These are phyloP conservation scores for Cladosporium sp. DNA, from an alignment of 2,329 filamentous ascomycete species.

Conservation along the genomic window DNA sequence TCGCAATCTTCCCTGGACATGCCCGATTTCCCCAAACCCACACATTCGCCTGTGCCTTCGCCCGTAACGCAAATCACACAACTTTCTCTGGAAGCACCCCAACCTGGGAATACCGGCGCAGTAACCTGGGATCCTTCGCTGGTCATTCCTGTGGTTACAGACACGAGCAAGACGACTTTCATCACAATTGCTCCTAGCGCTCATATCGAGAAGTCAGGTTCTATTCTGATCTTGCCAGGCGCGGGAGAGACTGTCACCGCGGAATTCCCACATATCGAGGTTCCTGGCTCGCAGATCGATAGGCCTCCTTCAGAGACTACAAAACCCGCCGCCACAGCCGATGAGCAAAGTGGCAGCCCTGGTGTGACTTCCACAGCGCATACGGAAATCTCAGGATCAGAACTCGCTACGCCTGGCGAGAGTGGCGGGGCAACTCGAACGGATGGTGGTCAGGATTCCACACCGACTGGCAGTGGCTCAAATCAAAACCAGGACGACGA, in stretches of 20 bases:
- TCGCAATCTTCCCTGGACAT: not conserved
- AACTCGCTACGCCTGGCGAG: not conserved
- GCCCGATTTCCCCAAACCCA: not conserved
- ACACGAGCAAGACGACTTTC: not conserved
- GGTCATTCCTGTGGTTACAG: not conserved
- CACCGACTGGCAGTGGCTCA: not conserved
- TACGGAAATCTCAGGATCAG: not conserved
- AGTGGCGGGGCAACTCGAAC: not conserved
- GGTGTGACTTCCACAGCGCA: not conserved
- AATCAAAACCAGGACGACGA: not conserved
- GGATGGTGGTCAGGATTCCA: not conserved
- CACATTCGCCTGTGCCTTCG: not conserved
- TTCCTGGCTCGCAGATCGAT: not conserved
- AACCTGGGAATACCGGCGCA: too few relatives aligned
- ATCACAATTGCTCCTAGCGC: constrained; percentile 1
- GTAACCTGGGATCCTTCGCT: not conserved
- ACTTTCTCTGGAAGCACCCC: not conserved
- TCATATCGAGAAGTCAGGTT: not conserved
- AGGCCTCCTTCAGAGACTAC: not conserved
- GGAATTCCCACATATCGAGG: not conserved
- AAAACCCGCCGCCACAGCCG: not conserved
- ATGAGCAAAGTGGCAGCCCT: not conserved
- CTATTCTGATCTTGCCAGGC: not conserved
- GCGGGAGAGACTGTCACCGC: not conserved
- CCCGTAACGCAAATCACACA: not conserved